Evolutionary conservation across 768 basidiomycete species (phyloP), one percentile per base, ranked within the genome.

Genomic region (Podaxis sp.): DNA sequence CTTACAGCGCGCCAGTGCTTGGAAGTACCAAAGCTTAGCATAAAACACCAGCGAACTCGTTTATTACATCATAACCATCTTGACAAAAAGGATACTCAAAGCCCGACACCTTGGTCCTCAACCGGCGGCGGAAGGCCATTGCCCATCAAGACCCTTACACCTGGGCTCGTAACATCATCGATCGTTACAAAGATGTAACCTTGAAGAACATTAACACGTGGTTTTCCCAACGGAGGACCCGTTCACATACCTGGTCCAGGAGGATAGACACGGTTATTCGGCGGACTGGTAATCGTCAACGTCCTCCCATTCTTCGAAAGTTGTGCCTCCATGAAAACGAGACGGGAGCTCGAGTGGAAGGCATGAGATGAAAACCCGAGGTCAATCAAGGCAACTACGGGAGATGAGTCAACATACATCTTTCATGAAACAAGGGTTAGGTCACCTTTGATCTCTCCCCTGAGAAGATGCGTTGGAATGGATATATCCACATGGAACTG

Each of bases 361-460:
- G 72, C 76, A 58, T 79, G 78, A 1, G 78, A 74, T 1, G 75
- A 74, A 63, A 78, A 79, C 0, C 77, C 76, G 16, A 77, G 69
- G 59, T 79, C 77, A 61, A 75, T 74, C 11, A 79, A 63, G 5
- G 72, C 70, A 25, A 77, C 77, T 78, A 52, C 6, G 32, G 55
- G 18, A 32, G 14, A 23, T 14, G 35, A 3, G 35, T 54, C 18
- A 44, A 16, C 3, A 16, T 6, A 13, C 5, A 2, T 13, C 7
- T 5, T 18, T 14, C 37, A 16, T 38, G 1, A 59, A 25, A 11
- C 2, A 5, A 4, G 16, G 0, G 16, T 25, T 5, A 11, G 59
- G 37, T 61, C 32, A 77, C 76, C 76, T 67, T 73, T 68, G 40
- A 78, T 68, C 36, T 63, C 67, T 28, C 58, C 53, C 5, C 69